Evolutionary conservation across 352 stramenopile species (phyloP).

Genomic region (Pythium grandisporangium): DNA sequence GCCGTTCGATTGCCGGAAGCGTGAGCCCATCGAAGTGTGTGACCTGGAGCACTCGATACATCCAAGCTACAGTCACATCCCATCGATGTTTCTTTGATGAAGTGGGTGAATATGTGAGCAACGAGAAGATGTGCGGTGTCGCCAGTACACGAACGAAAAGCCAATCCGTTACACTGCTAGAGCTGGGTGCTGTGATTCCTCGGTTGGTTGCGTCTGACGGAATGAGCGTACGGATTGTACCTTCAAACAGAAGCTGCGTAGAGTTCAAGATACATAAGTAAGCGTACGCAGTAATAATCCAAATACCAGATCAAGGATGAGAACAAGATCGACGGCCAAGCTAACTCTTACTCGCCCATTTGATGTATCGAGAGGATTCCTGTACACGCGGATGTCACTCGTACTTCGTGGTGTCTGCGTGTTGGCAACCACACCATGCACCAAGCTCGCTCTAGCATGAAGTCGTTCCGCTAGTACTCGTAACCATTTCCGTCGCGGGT

Average conservation of each 20-base stretch:
- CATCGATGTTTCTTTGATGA: slow-evolving; percentile 20
- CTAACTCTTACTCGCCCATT: slow-evolving; percentile 11
- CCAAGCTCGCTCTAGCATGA: too few relatives aligned
- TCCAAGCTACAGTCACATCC: slow-evolving; percentile 25
- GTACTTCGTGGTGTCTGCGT: too few relatives aligned
- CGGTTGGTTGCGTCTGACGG: too few relatives aligned
- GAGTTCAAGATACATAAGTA: too few relatives aligned
- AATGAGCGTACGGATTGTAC: background rate
- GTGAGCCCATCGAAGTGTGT: slow-evolving; percentile 7
- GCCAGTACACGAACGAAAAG: slow-evolving; percentile 24
- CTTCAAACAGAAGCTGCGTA: background rate
- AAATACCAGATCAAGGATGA: background rate
- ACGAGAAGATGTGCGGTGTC: slow-evolving; percentile 16
- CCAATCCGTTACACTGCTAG: background rate
- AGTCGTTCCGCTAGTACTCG: too few relatives aligned
- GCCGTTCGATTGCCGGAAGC: background rate
- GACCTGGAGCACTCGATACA: slow-evolving; percentile 26
- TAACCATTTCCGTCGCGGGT: too few relatives aligned
- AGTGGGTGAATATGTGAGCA: slow-evolving; percentile 26
- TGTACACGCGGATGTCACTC: slow-evolving; percentile 8
- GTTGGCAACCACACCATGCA: too few relatives aligned
- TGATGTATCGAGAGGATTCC: slow-evolving; percentile 9
- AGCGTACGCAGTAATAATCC: background rate
- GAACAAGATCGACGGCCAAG: background rate
- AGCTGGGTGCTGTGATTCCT: too few relatives aligned